phyloP scores from a whole-genome alignment of 768 basidiomycete genomes.

The Rhizopogon sp. region DNA sequence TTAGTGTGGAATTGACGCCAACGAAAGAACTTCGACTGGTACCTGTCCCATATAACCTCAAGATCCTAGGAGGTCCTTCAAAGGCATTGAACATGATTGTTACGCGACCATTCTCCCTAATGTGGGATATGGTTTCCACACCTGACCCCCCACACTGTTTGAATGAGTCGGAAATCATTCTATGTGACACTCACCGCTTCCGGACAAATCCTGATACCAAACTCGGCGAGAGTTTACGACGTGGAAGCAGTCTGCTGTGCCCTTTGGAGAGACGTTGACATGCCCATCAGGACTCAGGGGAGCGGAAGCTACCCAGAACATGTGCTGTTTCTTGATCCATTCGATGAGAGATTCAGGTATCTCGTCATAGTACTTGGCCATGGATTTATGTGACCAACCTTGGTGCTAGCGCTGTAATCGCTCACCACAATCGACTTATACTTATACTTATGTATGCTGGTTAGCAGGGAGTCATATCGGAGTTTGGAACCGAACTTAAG shows the following conservation, averaged over 20 bases:
- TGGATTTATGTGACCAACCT: slow-evolving; percentile 16
- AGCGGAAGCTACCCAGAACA: slow-evolving; percentile 71
- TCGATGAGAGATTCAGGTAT: slow-evolving; percentile 51
- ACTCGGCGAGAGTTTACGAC: slow-evolving; percentile 48
- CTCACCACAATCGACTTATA: too few relatives aligned
- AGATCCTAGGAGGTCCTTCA: slow-evolving; percentile 54
- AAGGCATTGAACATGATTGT: slow-evolving; percentile 62
- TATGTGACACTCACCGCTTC: slow-evolving; percentile 43
- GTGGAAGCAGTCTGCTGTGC: slow-evolving; percentile 59
- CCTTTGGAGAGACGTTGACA: slow-evolving; percentile 68
- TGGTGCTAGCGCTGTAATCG: not conserved
- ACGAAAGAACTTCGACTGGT: too few relatives aligned
- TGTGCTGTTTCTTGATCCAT: slow-evolving; percentile 59
- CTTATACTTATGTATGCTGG: too few relatives aligned
- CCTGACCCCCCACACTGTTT: slow-evolving; percentile 26
- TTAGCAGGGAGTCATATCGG: too few relatives aligned
- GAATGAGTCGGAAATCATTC: not conserved
- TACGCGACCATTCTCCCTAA: slow-evolving; percentile 59
- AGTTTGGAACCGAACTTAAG: too few relatives aligned
- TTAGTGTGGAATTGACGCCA: too few relatives aligned
- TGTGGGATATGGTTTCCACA: slow-evolving; percentile 56
- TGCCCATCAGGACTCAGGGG: slow-evolving; percentile 54
- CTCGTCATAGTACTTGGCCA: slow-evolving; percentile 56
- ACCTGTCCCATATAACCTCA: slow-evolving; percentile 54
- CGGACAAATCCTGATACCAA: slow-evolving; percentile 73